Conservation (phyloP, 768 basidiomycete species). For the Xerocomellus dryophilus region DNA sequence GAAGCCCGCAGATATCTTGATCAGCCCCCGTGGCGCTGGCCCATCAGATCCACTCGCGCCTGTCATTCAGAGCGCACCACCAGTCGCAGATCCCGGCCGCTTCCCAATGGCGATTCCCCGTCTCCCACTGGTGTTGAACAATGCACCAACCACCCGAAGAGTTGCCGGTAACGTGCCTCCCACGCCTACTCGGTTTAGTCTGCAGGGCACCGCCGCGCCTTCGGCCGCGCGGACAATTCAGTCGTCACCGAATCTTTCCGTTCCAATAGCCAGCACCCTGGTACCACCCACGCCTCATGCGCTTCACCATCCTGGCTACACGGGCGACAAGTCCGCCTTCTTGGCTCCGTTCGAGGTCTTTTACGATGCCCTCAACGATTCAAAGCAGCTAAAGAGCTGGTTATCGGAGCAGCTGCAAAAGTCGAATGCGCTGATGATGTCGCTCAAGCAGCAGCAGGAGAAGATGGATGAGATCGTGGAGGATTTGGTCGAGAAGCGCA, state of each 20-base stretch:
- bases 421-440: slow-evolving; percentile 53
- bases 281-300: slow-evolving; percentile 71
- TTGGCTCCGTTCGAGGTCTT: slow-evolving; percentile 80
- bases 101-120: slow-evolving; percentile 67
- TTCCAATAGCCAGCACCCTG: slow-evolving; percentile 64
- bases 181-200: slow-evolving; percentile 61
- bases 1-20: slow-evolving; percentile 78
- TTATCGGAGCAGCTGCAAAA: slow-evolving; percentile 69
- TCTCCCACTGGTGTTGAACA: slow-evolving; percentile 48
- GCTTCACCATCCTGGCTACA: slow-evolving; percentile 57
- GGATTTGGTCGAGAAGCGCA: slow-evolving; percentile 56
- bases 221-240: slow-evolving; percentile 34
- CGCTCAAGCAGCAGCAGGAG: slow-evolving; percentile 59
- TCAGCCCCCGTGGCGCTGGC: slow-evolving; percentile 63
- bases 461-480: slow-evolving; percentile 59
- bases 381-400: slow-evolving; percentile 75
- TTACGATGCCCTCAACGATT: slow-evolving; percentile 81
- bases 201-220: slow-evolving; percentile 34
- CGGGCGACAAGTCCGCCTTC: slow-evolving; percentile 71
- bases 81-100: slow-evolving; percentile 46
- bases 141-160: slow-evolving; percentile 47
- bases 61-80: slow-evolving; percentile 74
- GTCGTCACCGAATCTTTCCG: slow-evolving; percentile 56
- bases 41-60: slow-evolving; percentile 55
- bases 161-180: slow-evolving; percentile 64